Evolutionary conservation across 345 rosid species (phyloP).

Genomic region (Brassica rapa): DNA sequence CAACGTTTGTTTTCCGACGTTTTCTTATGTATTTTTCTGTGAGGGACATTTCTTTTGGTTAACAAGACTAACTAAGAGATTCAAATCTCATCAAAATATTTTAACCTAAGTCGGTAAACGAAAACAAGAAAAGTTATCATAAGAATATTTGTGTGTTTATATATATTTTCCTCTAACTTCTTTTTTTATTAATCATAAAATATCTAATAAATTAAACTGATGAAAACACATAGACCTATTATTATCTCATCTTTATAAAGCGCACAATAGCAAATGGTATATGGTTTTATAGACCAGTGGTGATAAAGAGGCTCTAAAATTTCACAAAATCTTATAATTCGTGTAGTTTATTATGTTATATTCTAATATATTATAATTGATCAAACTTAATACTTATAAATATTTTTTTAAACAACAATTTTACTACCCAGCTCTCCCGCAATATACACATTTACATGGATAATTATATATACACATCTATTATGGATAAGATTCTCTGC

Average conservation of each 20-base stretch:
- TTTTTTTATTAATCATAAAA: neutral
- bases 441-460: neutral
- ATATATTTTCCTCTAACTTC: neutral
- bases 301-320: neutral
- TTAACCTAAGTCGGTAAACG: neutral
- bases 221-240: neutral
- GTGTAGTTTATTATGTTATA: neutral
- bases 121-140: neutral
- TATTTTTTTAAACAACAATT: neutral
- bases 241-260: neutral
- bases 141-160: neutral
- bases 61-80: conserved; percentile 23
- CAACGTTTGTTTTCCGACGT: conserved; percentile 17
- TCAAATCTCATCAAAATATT: neutral
- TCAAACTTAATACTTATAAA: neutral
- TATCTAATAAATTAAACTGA: neutral
- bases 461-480: neutral
- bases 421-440: neutral
- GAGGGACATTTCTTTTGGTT: conserved; percentile 21
- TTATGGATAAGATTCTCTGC: neutral
- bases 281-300: neutral
- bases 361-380: neutral
- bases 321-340: neutral
- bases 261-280: conserved; percentile 8
- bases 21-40: conserved; percentile 10